Base-by-base conservation (phyloP, 2,329 filamentous ascomycete species). In the Sarocladiaceae sp. region DNA sequence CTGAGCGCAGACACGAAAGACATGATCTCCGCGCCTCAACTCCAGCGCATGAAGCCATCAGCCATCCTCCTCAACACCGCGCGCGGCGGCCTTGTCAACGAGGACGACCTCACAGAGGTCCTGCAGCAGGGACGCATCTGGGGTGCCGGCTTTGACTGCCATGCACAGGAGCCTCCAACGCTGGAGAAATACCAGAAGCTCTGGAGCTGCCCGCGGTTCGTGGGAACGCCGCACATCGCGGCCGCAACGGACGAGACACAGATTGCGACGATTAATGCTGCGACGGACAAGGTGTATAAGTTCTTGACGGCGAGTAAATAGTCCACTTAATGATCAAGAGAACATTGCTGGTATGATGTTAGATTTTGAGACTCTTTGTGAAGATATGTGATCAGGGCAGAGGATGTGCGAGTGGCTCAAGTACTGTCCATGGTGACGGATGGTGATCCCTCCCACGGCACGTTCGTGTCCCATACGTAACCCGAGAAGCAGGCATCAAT, bases 211-310 rank as follows among this genome's bases (percentile, higher is more conserved):
- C 52, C 13, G 3, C 58, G 59, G 20, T 56, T 63, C 7, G 52
- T 68, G 20, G 60, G 62, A 44, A 67, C 63, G n/a, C 66, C 67
- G n/a, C 66, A 70, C 45, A 61, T 70, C 37, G 69, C 67, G 3
- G 68, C 66, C 1, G 60, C 67, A 1, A 72, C 68, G 1, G 47
- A 46, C 13, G 48, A 57, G 18, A 54, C 53, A 2, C 54, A 57
- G 45, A 48, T 51, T 11, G 42, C 19, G 4, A 47, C 45, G 2
- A 44, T 44, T 27, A 44, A 44, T 18, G 45, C 41, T 4, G 45
- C 41, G 16, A 45, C 32, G 13, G 46, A 47, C 18, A 43, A 43
- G 42, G 35, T 47, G n/a, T 45, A 42, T 23, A 21, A 34, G 9
- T 45, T 46, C 23, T 18, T 46, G 7, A 35, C 23, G n/a, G n/a